Conservation (phyloP, 176 grass and related monocot species). For the Luzula sylvatica region DNA sequence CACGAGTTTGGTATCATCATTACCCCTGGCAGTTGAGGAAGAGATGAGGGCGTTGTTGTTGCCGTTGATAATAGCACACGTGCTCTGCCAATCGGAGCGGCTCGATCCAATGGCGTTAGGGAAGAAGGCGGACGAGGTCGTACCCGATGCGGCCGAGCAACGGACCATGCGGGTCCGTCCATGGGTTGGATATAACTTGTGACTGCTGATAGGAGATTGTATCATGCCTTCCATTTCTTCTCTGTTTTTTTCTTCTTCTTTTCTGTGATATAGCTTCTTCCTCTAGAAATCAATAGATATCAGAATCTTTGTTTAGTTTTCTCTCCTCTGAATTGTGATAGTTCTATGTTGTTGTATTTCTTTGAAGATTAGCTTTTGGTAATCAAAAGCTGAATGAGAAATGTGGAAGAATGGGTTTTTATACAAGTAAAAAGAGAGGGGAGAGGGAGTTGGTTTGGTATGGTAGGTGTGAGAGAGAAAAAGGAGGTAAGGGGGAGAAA, state of each 20-base stretch:
- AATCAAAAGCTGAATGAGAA: constrained; percentile 12
- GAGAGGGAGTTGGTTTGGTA: constrained; percentile 6
- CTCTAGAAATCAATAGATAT: background rate
- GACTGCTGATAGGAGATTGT: constrained; percentile 26
- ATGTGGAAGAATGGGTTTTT: background rate
- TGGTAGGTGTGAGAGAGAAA: constrained; percentile 15
- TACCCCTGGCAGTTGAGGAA: background rate
- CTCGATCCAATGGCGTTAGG: constrained; percentile 20
- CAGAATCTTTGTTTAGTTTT: background rate
- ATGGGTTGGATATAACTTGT: constrained; percentile 17
- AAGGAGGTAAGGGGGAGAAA: background rate
- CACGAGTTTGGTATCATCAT: constrained; percentile 17
- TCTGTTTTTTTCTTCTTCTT: constrained; percentile 5
- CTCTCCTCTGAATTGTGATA: background rate
- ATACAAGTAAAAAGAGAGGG: background rate
- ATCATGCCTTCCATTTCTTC: constrained; percentile 15
- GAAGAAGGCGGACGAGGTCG: constrained; percentile 44
- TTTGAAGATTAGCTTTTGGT: constrained; percentile 18
- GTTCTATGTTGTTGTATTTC: background rate
- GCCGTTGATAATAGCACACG: constrained; percentile 81
- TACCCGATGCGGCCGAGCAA: background rate
- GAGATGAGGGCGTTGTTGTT: constrained; percentile 20
- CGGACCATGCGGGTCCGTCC: constrained; percentile 5
- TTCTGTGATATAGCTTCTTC: constrained; percentile 9
- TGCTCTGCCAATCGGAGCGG: constrained; percentile 73